Evolutionary conservation across 352 stramenopile species (phyloP).

Genomic region (Globisporangium alternatum): DNA sequence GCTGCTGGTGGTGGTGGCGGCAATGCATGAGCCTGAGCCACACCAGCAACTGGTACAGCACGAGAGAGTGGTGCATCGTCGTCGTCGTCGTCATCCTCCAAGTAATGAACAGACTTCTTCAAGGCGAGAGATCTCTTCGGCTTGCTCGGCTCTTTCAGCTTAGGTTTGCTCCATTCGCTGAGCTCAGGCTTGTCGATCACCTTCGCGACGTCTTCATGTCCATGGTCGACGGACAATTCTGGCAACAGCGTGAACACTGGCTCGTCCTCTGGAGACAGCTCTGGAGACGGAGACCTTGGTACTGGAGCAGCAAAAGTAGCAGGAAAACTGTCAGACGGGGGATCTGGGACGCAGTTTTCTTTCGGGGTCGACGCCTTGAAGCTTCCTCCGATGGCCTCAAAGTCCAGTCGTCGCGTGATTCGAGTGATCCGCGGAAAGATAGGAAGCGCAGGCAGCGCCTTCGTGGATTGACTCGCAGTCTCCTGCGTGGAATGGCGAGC

Average conservation of each 20-base stretch:
- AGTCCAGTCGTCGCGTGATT: conserved; percentile 49
- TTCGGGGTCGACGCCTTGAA: not conserved
- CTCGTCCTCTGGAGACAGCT: conserved; percentile 15
- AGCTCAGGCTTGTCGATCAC: not conserved
- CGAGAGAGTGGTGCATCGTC: not conserved
- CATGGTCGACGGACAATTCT: not conserved
- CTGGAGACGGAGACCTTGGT: not conserved
- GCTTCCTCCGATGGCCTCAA: conserved; percentile 23
- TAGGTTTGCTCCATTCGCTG: not conserved
- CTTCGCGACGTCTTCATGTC: not conserved
- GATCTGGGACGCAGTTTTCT: conserved; percentile 33
- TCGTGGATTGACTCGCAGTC: conserved; percentile 11
- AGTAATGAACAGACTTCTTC: not conserved
- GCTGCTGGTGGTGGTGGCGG: not conserved
- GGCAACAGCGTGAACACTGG: conserved; percentile 12
- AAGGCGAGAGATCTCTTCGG: conserved; percentile 15
- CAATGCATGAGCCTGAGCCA: too few species aligned
- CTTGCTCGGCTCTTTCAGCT: not conserved
- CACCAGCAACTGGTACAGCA: not conserved
- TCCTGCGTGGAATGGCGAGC: conserved; percentile 8
- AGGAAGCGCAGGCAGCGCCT: conserved; percentile 20
- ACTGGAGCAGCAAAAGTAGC: not conserved
- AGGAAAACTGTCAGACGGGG: conserved; percentile 11
- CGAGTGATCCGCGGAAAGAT: conserved; percentile 32
- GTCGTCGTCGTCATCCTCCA: not conserved